phyloP scores from a whole-genome alignment of 1,284 basidiomycete genomes.

The Austroboletus novae-zelandiae region DNA sequence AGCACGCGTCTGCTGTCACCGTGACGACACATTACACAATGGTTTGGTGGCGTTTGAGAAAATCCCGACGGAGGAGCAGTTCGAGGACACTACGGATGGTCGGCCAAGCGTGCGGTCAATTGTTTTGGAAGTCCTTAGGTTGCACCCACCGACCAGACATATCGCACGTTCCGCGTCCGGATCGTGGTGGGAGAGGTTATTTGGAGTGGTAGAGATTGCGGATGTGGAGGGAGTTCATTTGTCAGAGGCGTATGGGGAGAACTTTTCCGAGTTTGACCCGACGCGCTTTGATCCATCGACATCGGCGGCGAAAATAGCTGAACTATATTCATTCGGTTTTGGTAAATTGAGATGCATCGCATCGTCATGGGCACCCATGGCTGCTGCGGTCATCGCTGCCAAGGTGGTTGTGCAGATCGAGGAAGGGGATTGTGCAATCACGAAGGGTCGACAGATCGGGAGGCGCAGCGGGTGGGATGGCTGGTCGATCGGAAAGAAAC shows the following conservation, averaged over 20 bases:
- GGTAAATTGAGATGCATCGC: slow-evolving; percentile 48
- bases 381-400: slow-evolving; percentile 44
- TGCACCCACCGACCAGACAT: slow-evolving; percentile 53
- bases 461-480: slow-evolving; percentile 31
- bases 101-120: slow-evolving; percentile 40
- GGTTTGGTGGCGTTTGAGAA: slow-evolving; percentile 35
- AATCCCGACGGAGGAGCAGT: slow-evolving; percentile 34
- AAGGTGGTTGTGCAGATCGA: slow-evolving; percentile 37
- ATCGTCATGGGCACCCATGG: slow-evolving; percentile 50
- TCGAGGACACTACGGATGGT: slow-evolving; percentile 20
- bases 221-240: slow-evolving; percentile 45
- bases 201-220: slow-evolving; percentile 28
- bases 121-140: slow-evolving; percentile 49
- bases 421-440: slow-evolving; percentile 23
- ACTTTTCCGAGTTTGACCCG: slow-evolving; percentile 41
- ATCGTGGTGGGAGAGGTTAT: slow-evolving; percentile 19
- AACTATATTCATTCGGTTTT: slow-evolving; percentile 45
- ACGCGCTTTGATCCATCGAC: slow-evolving; percentile 35
- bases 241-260: slow-evolving; percentile 39
- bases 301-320: slow-evolving; percentile 14
- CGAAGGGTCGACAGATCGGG: slow-evolving; percentile 18
- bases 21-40: slow-evolving; percentile 22
- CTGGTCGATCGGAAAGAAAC: slow-evolving; percentile 12
- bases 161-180: slow-evolving; percentile 36
- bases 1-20: slow-evolving; percentile 23